phyloP scores from a whole-genome alignment of 148 eudicot species.

The Rhododendron williamsianum region DNA sequence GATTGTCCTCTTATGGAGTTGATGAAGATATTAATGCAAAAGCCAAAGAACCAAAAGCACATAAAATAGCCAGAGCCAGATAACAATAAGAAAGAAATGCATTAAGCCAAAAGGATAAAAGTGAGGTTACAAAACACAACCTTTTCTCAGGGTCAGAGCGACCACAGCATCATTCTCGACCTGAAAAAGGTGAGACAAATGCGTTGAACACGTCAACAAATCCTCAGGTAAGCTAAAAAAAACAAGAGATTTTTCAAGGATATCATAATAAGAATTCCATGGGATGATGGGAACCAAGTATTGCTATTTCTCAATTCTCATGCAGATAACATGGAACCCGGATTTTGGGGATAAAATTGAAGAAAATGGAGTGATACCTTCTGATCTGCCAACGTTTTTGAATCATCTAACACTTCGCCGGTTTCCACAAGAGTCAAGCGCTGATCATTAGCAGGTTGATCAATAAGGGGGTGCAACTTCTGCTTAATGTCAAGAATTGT shows the following conservation, averaged over 20 bases:
- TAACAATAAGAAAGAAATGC: neutral
- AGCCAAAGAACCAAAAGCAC: neutral
- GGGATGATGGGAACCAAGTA: neutral
- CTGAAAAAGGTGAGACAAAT: slow-evolving; percentile 34
- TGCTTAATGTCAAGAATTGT: slow-evolving; percentile 66
- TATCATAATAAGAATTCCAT: neutral
- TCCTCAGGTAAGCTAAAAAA: neutral
- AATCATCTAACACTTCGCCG: slow-evolving; percentile 70
- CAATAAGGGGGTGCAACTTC: slow-evolving; percentile 66
- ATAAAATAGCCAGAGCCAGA: neutral
- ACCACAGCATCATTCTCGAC: slow-evolving; percentile 98
- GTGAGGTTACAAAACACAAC: slow-evolving; percentile 24
- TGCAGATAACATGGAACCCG: neutral
- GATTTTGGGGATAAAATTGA: neutral
- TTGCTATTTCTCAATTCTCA: neutral
- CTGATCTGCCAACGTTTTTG: slow-evolving; percentile 88
- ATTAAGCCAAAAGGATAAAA: neutral
- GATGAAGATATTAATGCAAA: neutral
- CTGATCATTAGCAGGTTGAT: slow-evolving; percentile 70
- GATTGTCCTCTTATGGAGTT: neutral
- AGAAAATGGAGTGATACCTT: slow-evolving; percentile 40
- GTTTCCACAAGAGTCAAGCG: slow-evolving; percentile 55
- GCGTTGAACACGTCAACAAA: neutral
- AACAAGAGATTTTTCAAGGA: neutral
- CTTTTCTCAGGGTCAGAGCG: slow-evolving; percentile 90